Percentiles rank a stretch among this genome's conserved stretches.
phyloP scores from a whole-genome alignment of 179 eudicot species.

The Gypsophila paniculata region DNA sequence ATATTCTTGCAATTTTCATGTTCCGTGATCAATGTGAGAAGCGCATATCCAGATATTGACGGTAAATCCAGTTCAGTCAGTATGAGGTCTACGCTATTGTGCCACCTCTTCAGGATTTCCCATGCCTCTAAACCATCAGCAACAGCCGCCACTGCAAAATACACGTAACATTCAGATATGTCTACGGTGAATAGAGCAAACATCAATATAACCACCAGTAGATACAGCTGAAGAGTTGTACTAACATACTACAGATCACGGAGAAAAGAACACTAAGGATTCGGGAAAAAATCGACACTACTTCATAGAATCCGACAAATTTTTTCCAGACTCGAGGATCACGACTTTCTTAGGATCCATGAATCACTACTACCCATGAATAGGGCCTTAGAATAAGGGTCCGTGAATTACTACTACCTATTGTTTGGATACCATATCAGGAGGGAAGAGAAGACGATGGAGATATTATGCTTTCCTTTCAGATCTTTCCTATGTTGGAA shows the following conservation, averaged over 20 bases:
- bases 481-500: too few species aligned
- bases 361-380: too few species aligned
- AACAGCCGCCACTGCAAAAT: conserved; percentile 53
- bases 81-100: conserved; percentile 50
- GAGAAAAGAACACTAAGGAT: not conserved
- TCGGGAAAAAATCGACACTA: not conserved
- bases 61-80: conserved; percentile 61
- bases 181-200: not conserved
- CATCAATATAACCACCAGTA: not conserved
- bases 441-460: too few species aligned
- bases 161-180: not conserved
- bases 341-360: too few species aligned
- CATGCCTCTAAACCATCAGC: conserved; percentile 70
- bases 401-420: too few species aligned
- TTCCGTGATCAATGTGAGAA: conserved; percentile 55
- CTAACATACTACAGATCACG: not conserved
- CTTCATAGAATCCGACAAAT: not conserved
- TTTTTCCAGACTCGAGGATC: not conserved
- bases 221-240: not conserved
- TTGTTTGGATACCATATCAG: too few species aligned
- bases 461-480: too few species aligned
- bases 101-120: conserved; percentile 51
- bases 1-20: conserved; percentile 54
- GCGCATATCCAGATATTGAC: conserved; percentile 67
- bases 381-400: too few species aligned